Base-by-base conservation (phyloP, 202 grass and related monocot genomes). In the Dendrocalamus latiflorus region DNA sequence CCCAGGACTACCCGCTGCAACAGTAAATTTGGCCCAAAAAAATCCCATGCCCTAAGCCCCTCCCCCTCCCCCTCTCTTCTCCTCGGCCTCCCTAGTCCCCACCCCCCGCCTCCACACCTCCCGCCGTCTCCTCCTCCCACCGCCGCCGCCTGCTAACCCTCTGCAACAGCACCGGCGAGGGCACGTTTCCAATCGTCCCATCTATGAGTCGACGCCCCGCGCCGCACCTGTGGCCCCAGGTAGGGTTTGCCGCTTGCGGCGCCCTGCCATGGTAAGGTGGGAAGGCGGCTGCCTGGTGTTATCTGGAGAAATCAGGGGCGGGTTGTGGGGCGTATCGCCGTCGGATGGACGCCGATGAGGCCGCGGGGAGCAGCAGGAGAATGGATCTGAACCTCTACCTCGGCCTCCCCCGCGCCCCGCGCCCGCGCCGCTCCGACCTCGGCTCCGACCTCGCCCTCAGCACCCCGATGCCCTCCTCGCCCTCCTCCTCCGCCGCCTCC, bases 301-400 rank as follows among this genome's bases (percentile, higher is more conserved):
- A 10, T 42, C 18, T 12, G 81, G 72, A 13, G 65, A 65, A 57
- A 70, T 38, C 45, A 39, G 55, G 36, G 17, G 60, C 33, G 26
- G 37, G 16, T 17, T 36, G 47, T 26, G 18, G 17, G 71, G 64
- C 3, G 72, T 25, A 21, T 76, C 47, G 69, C 74, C 76, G 55
- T 78, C 80, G 86, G 10, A 89, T 91, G 92, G 84, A 88, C 39
- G 63, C 89, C 70, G 81, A 91, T 88, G 92, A 91, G 75, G 79
- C 85, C 42, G 76, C 70, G 66, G 81, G 76, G 39, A 94, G 81
- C 67, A 89, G 74, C 37, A 86, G 89, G 74, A 90, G 86, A 83
- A 95, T 99, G 96, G 96, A 95, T 99, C 89, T 99, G 89, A 99
- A 98, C 79, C 96, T 99, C 28, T 96, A 95, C 80, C 88, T 99